Evolutionary conservation across 2,329 filamentous ascomycete species (phyloP).

Genomic region (Onygenales sp.): DNA sequence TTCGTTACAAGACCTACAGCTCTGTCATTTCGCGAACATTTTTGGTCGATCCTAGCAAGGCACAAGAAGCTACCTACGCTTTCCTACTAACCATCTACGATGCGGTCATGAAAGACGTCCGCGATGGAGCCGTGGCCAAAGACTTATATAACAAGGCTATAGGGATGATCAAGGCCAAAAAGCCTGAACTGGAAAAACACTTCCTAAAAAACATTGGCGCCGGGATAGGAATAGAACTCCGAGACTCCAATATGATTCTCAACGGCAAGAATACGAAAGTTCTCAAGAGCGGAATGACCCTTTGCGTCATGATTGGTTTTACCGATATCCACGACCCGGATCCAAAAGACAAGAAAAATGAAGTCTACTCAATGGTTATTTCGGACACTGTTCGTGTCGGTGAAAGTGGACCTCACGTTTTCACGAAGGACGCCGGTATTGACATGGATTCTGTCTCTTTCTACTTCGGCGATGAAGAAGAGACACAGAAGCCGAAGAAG

Average conservation of each 20-base stretch:
- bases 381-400: slow-evolving; percentile 90
- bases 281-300: slow-evolving; percentile 93
- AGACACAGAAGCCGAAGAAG: slow-evolving; percentile 70
- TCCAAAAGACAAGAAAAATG: slow-evolving; percentile 81
- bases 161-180: slow-evolving; percentile 71
- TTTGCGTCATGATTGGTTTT: slow-evolving; percentile 83
- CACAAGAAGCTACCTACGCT: slow-evolving; percentile 90
- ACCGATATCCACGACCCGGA: slow-evolving; percentile 79
- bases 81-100: slow-evolving; percentile 77
- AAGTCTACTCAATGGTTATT: slow-evolving; percentile 78
- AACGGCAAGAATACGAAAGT: slow-evolving; percentile 77
- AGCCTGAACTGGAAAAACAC: slow-evolving; percentile 89
- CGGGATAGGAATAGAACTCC: slow-evolving; percentile 85
- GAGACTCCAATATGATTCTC: slow-evolving; percentile 71
- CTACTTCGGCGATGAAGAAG: slow-evolving; percentile 94
- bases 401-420: slow-evolving; percentile 58
- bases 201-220: slow-evolving; percentile 88
- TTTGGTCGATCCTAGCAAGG: slow-evolving; percentile 92
- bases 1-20: slow-evolving; percentile 93
- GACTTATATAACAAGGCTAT: slow-evolving; percentile 88
- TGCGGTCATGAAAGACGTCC: slow-evolving; percentile 79
- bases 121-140: slow-evolving; percentile 75
- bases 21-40: slow-evolving; percentile 89
- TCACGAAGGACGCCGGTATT: slow-evolving; percentile 85
- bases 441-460: slow-evolving; percentile 93